Evolutionary conservation across 2,329 filamentous ascomycete species (phyloP).

Genomic region (Trichophyton simii): DNA sequence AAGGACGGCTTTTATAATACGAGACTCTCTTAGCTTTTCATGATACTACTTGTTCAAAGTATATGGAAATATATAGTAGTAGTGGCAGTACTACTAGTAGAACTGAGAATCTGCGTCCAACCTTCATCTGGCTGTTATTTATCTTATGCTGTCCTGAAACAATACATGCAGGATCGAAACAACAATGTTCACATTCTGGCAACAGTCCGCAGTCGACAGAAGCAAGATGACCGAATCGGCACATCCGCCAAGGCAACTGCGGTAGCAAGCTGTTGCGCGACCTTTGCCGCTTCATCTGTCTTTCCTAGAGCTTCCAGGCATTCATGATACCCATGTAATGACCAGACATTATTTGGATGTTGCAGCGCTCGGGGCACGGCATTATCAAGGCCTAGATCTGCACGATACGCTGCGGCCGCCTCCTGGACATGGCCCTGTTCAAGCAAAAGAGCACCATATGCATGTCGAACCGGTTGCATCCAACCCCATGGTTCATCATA

Average conservation of each 20-base stretch:
- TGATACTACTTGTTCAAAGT: not conserved
- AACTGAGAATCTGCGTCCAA: too few relatives aligned
- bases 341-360: constrained; percentile 62
- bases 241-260: constrained; percentile 46
- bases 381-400: constrained; percentile 49
- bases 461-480: constrained; percentile 64
- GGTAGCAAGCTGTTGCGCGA: constrained; percentile 36
- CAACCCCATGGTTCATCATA: constrained; percentile 69
- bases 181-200: not conserved
- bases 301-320: constrained; percentile 46
- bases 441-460: constrained; percentile 55
- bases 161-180: not conserved
- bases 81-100: too few relatives aligned
- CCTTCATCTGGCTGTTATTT: not conserved
- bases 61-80: too few relatives aligned
- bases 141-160: not conserved
- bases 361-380: constrained; percentile 50
- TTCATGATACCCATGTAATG: constrained; percentile 57
- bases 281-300: constrained; percentile 29
- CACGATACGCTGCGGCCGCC: constrained; percentile 46
- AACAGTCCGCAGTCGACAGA: constrained; percentile 29
- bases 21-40: not conserved
- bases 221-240: constrained; percentile 43
- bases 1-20: not conserved
- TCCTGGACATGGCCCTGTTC: constrained; percentile 51